Evolutionary conservation across 2,329 filamentous ascomycete genomes (phyloP), one percentile per base, ranked within the genome.

Genomic region (Trichophyton schoenleinii): DNA sequence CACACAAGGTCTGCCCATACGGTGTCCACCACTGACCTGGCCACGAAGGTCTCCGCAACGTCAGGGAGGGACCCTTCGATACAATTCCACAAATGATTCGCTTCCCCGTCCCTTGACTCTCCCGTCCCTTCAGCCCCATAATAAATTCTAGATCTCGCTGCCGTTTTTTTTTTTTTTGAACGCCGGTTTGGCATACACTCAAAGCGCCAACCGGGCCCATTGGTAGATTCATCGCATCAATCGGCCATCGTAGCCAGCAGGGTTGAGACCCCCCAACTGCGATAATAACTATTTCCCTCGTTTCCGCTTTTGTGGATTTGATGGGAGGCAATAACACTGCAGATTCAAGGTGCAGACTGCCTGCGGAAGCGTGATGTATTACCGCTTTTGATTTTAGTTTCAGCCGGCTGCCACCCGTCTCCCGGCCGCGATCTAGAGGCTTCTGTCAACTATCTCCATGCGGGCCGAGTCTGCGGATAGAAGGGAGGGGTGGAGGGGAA

Each of bases 341-440:
- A 55, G 38, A 36, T 34, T 15, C 8, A 36, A 36, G 49, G 28
- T 7, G 28, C 22, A 28, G 22, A 11, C 9, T 20, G 22, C 22
- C 9, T 20, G 22, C 22, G 34, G 49, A 34, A 25, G 49, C 49
- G 28, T 55, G 49, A 55, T 36, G n/a, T n/a, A 55, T 20, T 55
- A 20, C 49, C 49, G 25, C 49, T 55, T 55, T 55, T 25, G 49
- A 55, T 55, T 55, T 55, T 36, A 55, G 49, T 55, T 55, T 36
- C 49, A 55, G 49, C 49, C 8, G 28, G n/a, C 49, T 36, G 49
- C n/a, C 49, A 38, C 49, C 31, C 49, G 28, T 20, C 25, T 55
- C 28, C 49, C 28, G 22, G 49, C 28, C 49, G 31, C 28, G 25
- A 55, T 55, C 13, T 55, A 55, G 15, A 55, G 49, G 20, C 49